A percentile compares a stretch with the other conserved stretches of the same genome.
These are phyloP conservation scores for Elsinoe perseae DNA, from an alignment of 2,329 filamentous ascomycete species.

Conservation along the genomic window DNA sequence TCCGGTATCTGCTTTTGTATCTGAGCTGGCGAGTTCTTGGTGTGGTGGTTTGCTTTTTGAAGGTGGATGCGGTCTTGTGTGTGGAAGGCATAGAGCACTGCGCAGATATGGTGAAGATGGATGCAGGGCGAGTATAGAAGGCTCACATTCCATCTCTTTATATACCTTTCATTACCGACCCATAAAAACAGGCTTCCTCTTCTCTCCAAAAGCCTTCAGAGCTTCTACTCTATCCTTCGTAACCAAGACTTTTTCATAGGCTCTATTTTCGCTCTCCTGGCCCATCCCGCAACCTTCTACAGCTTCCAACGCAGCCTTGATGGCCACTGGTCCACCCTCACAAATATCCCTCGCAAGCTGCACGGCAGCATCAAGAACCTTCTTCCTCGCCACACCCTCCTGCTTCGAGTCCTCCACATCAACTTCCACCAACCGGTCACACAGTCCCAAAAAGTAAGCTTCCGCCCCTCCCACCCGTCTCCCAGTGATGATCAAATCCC, in stretches of 20 bases:
- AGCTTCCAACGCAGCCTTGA: constrained; percentile 70
- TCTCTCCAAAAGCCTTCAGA: constrained; percentile 72
- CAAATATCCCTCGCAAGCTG: constrained; percentile 77
- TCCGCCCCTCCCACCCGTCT: constrained; percentile 75
- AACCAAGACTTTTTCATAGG: constrained; percentile 74
- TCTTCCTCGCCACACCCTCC: constrained; percentile 52
- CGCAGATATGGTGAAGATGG: background rate
- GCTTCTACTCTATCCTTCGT: constrained; percentile 88
- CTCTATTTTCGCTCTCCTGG: constrained; percentile 74
- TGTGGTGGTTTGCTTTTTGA: background rate
- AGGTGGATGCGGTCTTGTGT: background rate
- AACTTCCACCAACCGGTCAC: constrained; percentile 82
- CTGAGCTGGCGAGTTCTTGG: background rate
- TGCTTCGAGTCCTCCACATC: constrained; percentile 47
- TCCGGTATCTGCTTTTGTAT: background rate
- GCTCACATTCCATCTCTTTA: background rate
- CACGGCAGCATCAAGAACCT: constrained; percentile 68
- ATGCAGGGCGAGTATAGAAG: background rate
- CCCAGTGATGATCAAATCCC: constrained; percentile 84
- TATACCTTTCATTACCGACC: constrained; percentile 36
- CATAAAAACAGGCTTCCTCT: constrained; percentile 61
- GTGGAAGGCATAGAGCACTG: too few species aligned
- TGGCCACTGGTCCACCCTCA: constrained; percentile 77
- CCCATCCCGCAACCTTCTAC: constrained; percentile 58
- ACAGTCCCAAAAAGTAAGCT: constrained; percentile 84